phyloP scores from a whole-genome alignment of 257 asterid species.

The Nyctanthes arbortristis region DNA sequence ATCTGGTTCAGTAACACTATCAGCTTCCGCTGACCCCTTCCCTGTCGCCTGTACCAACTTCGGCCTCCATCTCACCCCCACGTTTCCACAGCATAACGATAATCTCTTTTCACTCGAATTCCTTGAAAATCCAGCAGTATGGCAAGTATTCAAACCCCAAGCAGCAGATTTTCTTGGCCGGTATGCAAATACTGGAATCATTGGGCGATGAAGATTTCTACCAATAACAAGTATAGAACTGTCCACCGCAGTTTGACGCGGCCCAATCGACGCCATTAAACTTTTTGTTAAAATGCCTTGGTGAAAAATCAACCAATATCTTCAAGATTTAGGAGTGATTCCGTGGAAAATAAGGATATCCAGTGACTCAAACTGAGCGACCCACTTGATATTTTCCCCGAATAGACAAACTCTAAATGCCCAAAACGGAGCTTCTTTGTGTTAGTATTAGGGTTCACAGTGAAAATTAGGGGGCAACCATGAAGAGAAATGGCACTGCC shows the following conservation, averaged over 20 bases:
- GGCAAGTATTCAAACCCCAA: conserved; percentile 34
- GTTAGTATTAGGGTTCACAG: conserved; percentile 6
- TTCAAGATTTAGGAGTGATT: conserved; percentile 28
- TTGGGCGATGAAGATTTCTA: conserved; percentile 37
- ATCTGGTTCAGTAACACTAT: conserved; percentile 47
- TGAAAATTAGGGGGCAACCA: conserved; percentile 1
- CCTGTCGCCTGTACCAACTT: conserved; percentile 46
- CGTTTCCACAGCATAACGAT: conserved; percentile 40
- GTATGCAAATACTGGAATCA: conserved; percentile 38
- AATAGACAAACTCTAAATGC: not conserved
- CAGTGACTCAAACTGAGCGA: too few relatives aligned
- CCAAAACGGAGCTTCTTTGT: conserved; percentile 17
- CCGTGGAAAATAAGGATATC: too few relatives aligned
- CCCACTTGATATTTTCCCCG: too few relatives aligned
- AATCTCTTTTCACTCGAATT: conserved; percentile 36
- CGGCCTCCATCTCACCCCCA: conserved; percentile 38
- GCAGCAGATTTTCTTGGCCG: conserved; percentile 38
- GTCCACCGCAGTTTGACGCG: conserved; percentile 55
- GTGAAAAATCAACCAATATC: conserved; percentile 10
- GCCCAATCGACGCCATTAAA: conserved; percentile 57
- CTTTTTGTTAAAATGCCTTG: conserved; percentile 35
- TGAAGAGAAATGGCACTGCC: too few relatives aligned
- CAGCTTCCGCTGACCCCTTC: conserved; percentile 40
- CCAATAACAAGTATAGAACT: conserved; percentile 36
- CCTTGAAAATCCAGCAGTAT: conserved; percentile 32